These are phyloP conservation scores for Flaveria brownii DNA, from an alignment of 129 eudicot species.

Conservation along the genomic window DNA sequence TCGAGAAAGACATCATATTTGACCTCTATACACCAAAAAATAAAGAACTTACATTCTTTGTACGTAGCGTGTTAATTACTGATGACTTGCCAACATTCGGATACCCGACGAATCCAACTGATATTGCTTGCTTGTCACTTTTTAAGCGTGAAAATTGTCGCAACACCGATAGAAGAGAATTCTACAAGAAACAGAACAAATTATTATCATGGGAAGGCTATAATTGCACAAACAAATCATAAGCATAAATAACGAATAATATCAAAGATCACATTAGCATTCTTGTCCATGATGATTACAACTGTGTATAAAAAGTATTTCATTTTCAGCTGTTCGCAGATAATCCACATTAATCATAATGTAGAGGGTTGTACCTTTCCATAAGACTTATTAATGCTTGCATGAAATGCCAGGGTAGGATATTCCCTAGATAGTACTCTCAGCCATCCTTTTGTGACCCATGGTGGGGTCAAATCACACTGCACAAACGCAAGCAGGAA, in stretches of 20 bases:
- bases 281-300: not conserved
- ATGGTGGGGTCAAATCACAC: constrained; percentile 98
- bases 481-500: constrained; percentile 20
- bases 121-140: constrained; percentile 94
- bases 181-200: constrained; percentile 44
- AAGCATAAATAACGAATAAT: not conserved
- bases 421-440: constrained; percentile 81
- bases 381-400: constrained; percentile 89
- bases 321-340: not conserved
- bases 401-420: constrained; percentile 94
- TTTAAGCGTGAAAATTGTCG: constrained; percentile 91
- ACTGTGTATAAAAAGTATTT: not conserved
- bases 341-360: not conserved
- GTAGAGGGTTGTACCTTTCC: constrained; percentile 65
- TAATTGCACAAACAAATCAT: constrained; percentile 1
- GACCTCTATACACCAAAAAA: not conserved
- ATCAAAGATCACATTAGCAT: not conserved
- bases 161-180: constrained; percentile 85
- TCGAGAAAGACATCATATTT: constrained; percentile 2
- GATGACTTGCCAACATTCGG: constrained; percentile 99
- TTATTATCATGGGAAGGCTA: not conserved
- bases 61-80: constrained; percentile 88
- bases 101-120: constrained; percentile 97
- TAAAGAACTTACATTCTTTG: constrained; percentile 69
- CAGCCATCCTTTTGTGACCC: constrained; percentile 99